Base-by-base conservation (phyloP, 2,329 filamentous ascomycete genomes). In the Lachnellula arida region DNA sequence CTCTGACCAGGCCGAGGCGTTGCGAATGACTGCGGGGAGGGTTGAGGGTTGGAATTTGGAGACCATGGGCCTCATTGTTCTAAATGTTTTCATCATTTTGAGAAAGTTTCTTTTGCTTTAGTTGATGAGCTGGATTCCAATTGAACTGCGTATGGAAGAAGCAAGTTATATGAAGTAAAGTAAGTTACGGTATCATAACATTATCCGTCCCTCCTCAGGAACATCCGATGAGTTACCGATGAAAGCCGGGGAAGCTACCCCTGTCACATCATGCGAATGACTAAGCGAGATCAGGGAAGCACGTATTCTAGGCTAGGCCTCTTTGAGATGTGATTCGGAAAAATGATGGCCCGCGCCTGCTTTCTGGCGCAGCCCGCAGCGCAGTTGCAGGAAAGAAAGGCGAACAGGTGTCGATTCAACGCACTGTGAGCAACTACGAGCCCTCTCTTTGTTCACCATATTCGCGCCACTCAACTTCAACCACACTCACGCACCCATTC, bases 41-140 rank as follows among this genome's bases (percentile, higher is more conserved):
- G 61, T 61, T 32, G 63, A 60, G 25, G 61, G 55, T 59, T 53
- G 60, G 58, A 69, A 70, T 56, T 58, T 58, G 40, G 65, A 70
- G 60, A 61, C 63, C 59, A 68, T 61, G 49, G 67, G 66, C 60
- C 63, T 66, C 47, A 67, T 50, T 48, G 49, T 47, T 61, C 56
- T 63, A 48, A 69, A 51, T 51, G 65, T 56, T 56, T 67, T 66
- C 68, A 70, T 70, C 51, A 57, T 35, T 42, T 63, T 58, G 32
- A 39, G 4, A 40, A 8, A 39, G 28, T 12, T 37, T 19, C n/a
- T 28, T 19, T n/a, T 50, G 35, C 23, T 53, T 25, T 32, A 4
- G 8, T 11, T 11, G 28, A 11, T 32, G 28, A 32, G 28, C 28
- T 32, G 28, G 32, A 19, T 49, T 49, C 28, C 37, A 48, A 54